These are phyloP conservation scores for Paecilomyces niveus DNA, from an alignment of 2,329 filamentous ascomycete species.

Conservation along the genomic window DNA sequence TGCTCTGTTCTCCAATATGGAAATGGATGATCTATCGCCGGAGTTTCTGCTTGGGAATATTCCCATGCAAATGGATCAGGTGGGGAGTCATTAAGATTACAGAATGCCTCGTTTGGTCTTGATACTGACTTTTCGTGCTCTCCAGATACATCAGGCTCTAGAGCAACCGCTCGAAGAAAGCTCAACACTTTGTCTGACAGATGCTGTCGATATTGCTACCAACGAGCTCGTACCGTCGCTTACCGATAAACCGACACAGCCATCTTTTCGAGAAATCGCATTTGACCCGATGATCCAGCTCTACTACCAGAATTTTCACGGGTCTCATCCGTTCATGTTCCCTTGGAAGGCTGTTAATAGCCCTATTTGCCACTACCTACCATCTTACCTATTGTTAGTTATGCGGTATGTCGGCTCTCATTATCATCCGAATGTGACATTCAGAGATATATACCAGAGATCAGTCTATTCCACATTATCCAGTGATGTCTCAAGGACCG, in stretches of 20 bases:
- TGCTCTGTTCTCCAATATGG: background rate
- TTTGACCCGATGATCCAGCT: slow-evolving; percentile 31
- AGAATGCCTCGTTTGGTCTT: background rate
- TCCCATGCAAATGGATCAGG: background rate
- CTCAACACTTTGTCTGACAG: background rate
- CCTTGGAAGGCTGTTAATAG: slow-evolving; percentile 28
- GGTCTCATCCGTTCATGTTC: slow-evolving; percentile 45
- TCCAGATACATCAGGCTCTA: background rate
- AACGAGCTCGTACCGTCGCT: background rate
- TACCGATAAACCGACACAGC: background rate
- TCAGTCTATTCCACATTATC: slow-evolving; percentile 8
- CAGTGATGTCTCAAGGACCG: slow-evolving; percentile 12
- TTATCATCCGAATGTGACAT: slow-evolving; percentile 31
- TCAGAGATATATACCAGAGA: slow-evolving; percentile 12
- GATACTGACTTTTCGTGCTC: background rate
- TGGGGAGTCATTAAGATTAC: background rate
- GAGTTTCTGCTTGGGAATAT: background rate
- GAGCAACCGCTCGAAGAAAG: background rate
- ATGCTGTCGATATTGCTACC: background rate
- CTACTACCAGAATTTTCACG: slow-evolving; percentile 46
- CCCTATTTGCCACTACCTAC: slow-evolving; percentile 25
- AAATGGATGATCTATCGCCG: background rate
- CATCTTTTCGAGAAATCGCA: slow-evolving; percentile 7
- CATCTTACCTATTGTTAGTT: slow-evolving; percentile 37
- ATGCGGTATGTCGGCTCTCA: slow-evolving; percentile 47